Percentiles rank a stretch among this genome's conserved stretches.
phyloP scores from a whole-genome alignment of 768 basidiomycete genomes.

The Myochromella boudieri region DNA sequence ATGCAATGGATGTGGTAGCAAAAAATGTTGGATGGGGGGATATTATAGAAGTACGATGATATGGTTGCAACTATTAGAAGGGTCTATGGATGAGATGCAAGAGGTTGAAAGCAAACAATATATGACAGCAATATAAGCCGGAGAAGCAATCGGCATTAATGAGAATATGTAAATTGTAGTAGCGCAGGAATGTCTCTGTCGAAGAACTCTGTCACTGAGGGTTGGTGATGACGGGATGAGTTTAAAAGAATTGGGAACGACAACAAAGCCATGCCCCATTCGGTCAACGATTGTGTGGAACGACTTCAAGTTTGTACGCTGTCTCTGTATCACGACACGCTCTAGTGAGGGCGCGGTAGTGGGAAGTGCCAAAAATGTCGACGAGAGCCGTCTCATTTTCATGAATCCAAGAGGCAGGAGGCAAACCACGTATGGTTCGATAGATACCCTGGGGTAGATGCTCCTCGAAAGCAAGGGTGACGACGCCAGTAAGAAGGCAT shows the following conservation, averaged over 20 bases:
- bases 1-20: slow-evolving; percentile 13
- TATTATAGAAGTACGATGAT: slow-evolving; percentile 25
- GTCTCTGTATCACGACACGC: slow-evolving; percentile 71
- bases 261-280: slow-evolving; percentile 1
- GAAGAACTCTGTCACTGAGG: slow-evolving; percentile 12
- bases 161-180: slow-evolving; percentile 10
- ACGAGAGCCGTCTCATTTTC: slow-evolving; percentile 65
- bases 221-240: slow-evolving; percentile 1
- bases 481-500: slow-evolving; percentile 70
- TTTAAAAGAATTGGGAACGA: not conserved
- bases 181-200: slow-evolving; percentile 13
- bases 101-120: slow-evolving; percentile 32
- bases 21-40: slow-evolving; percentile 21
- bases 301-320: slow-evolving; percentile 73
- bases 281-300: slow-evolving; percentile 37
- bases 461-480: slow-evolving; percentile 76
- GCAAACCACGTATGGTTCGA: slow-evolving; percentile 75
- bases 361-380: slow-evolving; percentile 72
- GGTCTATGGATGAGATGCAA: slow-evolving; percentile 27
- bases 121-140: slow-evolving; percentile 36
- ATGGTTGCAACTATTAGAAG: slow-evolving; percentile 21
- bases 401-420: slow-evolving; percentile 75
- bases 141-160: slow-evolving; percentile 18
- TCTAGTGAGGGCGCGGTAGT: slow-evolving; percentile 69
- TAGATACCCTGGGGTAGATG: slow-evolving; percentile 66